Evolutionary conservation across 768 basidiomycete species (phyloP), one percentile per base, ranked within the genome.

Genomic region (Macrolepiota fuliginosa): DNA sequence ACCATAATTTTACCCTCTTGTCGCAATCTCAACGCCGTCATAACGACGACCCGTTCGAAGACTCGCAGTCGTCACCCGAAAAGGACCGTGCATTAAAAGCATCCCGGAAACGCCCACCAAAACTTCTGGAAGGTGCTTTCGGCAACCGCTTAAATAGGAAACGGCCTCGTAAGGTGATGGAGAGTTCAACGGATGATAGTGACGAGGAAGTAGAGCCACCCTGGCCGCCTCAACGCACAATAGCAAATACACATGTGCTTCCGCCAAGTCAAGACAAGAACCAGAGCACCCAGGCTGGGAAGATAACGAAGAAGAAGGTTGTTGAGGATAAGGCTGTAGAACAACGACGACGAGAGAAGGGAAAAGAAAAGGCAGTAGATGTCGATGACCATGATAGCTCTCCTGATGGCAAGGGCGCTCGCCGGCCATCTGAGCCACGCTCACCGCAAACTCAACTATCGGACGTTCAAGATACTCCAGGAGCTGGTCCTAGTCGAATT

Each of bases 151-250:
- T 54, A 3, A 54, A 25, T 3, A 22, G 45, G 24, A 29, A 0
- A 40, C 53, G 32, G 27, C 2, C 24, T 19, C 54, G 42, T 24
- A 47, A 27, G n/a, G 15, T 25, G 19, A 13, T 22, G 15, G 45
- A 40, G 1, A 61, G 45, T 19, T 55, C 42, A 17, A 46, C 42
- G 42, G 52, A 61, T 42, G 52, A 42, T 6, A 61, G 60, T 19
- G 54, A 37, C n/a, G 50, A 25, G 10, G 52, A 54, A 22, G 45
- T 27, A 5, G 17, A 55, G 9, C 1, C 32, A 11, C 15, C 32
- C 11, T 61, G 60, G 60, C 60, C 60, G 9, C 60, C 60, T 25
- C 24, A 11, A 49, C 53, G 60, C 12, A 4, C 32, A 22, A 54
- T 12, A 24, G 15, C 5, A 11, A 32, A 5, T 7, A 1, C 37